These are phyloP conservation scores for Melampsora larici-populina DNA, from an alignment of 1,284 basidiomycete species.

Conservation along the genomic window DNA sequence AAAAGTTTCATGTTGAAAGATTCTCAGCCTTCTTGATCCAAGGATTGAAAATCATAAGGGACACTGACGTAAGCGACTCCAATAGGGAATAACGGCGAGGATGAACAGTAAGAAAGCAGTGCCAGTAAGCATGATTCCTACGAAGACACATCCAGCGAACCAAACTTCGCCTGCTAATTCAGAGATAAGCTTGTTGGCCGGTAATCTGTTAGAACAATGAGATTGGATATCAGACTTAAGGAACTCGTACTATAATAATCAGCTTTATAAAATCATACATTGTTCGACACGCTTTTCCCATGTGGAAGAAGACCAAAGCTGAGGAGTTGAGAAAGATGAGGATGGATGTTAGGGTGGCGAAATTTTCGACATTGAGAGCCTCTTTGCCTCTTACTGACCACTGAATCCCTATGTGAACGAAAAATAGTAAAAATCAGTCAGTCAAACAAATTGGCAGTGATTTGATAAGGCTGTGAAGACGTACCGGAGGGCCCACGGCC, in stretches of 20 bases:
- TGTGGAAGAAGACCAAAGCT: constrained; percentile 23
- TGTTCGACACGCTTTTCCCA: constrained; percentile 29
- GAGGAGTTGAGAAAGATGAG: neutral
- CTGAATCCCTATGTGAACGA: constrained; percentile 8
- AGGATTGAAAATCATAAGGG: no score
- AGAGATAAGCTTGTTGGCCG: constrained; percentile 22
- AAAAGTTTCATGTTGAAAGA: no score
- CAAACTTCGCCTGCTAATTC: constrained; percentile 15
- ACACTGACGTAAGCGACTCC: constrained; percentile 21
- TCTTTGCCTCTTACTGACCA: neutral
- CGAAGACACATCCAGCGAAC: constrained; percentile 14
- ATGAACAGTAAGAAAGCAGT: constrained; percentile 16
- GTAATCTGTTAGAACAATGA: constrained; percentile 6
- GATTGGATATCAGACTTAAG: neutral
- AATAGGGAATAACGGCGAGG: constrained; percentile 29
- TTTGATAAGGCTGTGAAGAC: neutral
- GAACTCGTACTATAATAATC: neutral
- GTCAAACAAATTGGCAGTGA: neutral
- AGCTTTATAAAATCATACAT: neutral
- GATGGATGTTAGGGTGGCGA: no score
- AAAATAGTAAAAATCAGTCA: no score
- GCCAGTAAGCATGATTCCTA: constrained; percentile 31
- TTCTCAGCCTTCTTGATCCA: neutral
- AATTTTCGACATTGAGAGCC: no score
- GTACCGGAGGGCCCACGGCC: constrained; percentile 18